phyloP scores from a whole-genome alignment of 768 basidiomycete genomes.

The Leccinellum rugosiceps region DNA sequence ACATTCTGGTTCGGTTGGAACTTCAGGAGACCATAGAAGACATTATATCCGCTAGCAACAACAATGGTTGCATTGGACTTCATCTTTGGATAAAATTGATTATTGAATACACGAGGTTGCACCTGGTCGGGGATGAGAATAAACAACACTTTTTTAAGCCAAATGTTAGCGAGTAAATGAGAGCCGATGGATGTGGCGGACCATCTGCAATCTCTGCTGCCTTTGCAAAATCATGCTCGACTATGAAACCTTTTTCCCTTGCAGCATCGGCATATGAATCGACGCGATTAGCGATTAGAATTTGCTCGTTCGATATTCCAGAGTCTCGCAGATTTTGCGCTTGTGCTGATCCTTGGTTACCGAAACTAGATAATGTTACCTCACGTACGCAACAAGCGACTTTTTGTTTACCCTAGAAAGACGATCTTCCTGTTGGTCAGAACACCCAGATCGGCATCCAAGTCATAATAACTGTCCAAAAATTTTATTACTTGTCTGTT shows the following conservation, averaged over 20 bases:
- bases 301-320: conserved; percentile 59
- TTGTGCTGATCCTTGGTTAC: conserved; percentile 65
- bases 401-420: conserved; percentile 49
- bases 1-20: conserved; percentile 55
- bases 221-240: conserved; percentile 54
- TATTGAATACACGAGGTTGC: conserved; percentile 61
- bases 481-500: neutral
- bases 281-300: conserved; percentile 54
- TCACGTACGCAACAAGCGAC: neutral
- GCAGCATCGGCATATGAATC: conserved; percentile 60
- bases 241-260: conserved; percentile 52
- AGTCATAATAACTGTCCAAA: conserved; percentile 46
- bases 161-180: neutral
- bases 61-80: conserved; percentile 49
- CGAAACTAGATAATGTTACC: conserved; percentile 41
- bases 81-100: conserved; percentile 46
- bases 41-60: conserved; percentile 64
- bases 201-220: conserved; percentile 56
- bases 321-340: conserved; percentile 65
- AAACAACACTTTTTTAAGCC: conserved; percentile 46
- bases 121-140: conserved; percentile 63
- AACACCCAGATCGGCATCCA: conserved; percentile 51
- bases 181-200: conserved; percentile 21
- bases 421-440: conserved; percentile 52
- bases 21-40: conserved; percentile 55